phyloP scores from a whole-genome alignment of 192 early-diverging fungal species.

The Podila verticillata region DNA sequence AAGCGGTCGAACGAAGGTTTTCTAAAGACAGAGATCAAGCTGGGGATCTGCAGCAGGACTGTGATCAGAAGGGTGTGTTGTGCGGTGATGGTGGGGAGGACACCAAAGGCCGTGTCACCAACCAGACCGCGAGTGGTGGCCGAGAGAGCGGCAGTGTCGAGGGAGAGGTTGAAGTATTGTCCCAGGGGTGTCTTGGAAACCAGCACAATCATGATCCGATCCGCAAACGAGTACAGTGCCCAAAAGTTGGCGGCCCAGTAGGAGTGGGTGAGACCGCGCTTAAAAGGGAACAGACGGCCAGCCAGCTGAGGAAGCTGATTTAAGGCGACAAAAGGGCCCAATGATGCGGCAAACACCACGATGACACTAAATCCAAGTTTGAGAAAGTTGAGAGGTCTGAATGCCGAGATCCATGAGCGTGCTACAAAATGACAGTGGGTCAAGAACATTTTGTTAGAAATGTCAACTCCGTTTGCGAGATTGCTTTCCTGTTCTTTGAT shows the following conservation, averaged over 20 bases:
- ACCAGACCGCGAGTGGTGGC: constrained; percentile 91
- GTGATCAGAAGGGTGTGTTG: constrained; percentile 79
- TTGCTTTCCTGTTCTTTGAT: not conserved
- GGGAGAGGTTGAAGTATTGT: constrained; percentile 31
- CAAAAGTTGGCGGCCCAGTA: constrained; percentile 99
- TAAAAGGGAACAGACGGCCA: constrained; percentile 92
- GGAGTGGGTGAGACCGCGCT: constrained; percentile 95
- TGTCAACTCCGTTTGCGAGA: no score
- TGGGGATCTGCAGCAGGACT: constrained; percentile 72
- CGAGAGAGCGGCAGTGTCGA: constrained; percentile 57
- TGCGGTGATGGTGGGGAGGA: constrained; percentile 80
- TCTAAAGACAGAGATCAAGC: constrained; percentile 34
- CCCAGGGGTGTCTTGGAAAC: constrained; percentile 38
- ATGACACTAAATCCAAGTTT: constrained; percentile 71
- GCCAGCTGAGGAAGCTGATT: constrained; percentile 81
- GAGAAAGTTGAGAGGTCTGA: constrained; percentile 58
- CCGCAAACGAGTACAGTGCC: constrained; percentile 88
- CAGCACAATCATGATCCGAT: constrained; percentile 76
- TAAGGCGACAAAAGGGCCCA: constrained; percentile 82
- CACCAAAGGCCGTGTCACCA: constrained; percentile 85
- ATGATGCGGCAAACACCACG: constrained; percentile 78
- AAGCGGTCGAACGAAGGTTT: constrained; percentile 68
- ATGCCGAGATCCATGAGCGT: constrained; percentile 44
- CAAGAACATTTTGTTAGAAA: no score
- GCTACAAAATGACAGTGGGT: constrained; percentile 6